These are phyloP conservation scores for Talaromyces sp. DNA, from an alignment of 2,329 filamentous ascomycete genomes.

Conservation along the genomic window DNA sequence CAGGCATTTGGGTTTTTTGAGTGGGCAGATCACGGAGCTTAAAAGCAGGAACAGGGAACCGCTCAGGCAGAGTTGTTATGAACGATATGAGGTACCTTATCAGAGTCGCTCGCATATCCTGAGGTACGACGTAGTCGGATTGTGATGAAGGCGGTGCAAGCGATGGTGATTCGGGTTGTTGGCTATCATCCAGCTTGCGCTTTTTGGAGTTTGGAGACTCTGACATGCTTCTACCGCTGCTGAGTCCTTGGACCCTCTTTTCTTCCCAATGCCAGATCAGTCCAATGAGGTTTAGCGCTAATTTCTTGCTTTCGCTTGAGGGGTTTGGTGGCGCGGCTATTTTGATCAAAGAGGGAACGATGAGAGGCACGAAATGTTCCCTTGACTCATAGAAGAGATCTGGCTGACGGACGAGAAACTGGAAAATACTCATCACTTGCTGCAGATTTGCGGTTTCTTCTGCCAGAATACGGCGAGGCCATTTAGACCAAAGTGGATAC, in stretches of 20 bases:
- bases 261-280: constrained; percentile 93
- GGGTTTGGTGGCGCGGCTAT: constrained; percentile 73
- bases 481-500: constrained; percentile 77
- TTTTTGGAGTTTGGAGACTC: constrained; percentile 71
- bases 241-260: constrained; percentile 59
- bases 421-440: constrained; percentile 95
- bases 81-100: constrained; percentile 95
- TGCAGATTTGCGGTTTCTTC: constrained; percentile 94
- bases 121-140: constrained; percentile 62
- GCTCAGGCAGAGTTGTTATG: constrained; percentile 82
- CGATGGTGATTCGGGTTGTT: constrained; percentile 51
- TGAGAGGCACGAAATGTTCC: constrained; percentile 82
- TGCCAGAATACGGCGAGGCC: constrained; percentile 81
- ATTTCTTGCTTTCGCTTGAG: constrained; percentile 84
- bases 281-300: constrained; percentile 84
- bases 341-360: constrained; percentile 83
- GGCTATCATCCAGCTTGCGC: constrained; percentile 65
- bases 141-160: constrained; percentile 41
- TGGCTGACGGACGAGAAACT: constrained; percentile 88
- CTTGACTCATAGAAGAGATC: constrained; percentile 91
- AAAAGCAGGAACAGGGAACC: constrained; percentile 69
- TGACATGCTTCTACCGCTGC: constrained; percentile 38
- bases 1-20: constrained; percentile 44
- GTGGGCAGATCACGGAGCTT: constrained; percentile 54
- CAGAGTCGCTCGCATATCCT: constrained; percentile 67